Base-by-base conservation (phyloP, 1,284 basidiomycete species). In the Agroathelia rolfsii region DNA sequence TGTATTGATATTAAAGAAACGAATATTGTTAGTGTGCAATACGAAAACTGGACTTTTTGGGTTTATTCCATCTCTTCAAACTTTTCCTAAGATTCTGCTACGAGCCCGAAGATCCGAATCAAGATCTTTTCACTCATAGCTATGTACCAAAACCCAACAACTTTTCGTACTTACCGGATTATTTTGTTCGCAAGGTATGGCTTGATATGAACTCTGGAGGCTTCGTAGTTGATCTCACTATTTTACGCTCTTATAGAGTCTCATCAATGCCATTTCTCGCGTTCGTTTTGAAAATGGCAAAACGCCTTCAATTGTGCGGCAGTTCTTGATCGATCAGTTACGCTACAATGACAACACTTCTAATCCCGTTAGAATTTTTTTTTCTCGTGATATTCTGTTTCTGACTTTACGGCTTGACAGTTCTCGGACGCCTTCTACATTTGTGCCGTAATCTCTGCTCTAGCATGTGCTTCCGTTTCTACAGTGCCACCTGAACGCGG, bases 1-100 rank as follows among this genome's bases (percentile, higher is more conserved):
- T 12, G 17, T 37, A 30, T 32, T 19, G 28, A n/a, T n/a, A n/a
- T 28, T 25, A 40, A 26, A 33, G 12, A 37, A 35, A 18, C 22
- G 10, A 12, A 10, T 11, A 10, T 17, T 28, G 28, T 13, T 55
- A 90, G 79, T 92, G 86, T 50, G 87, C 85, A n/a, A 72, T 81
- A 35, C 77, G 73, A 37, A 66, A 69, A 38, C 63, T 90, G 20
- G 81, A 90, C 38, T 88, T 84, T 51, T 64, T 98, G 34, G 95
- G 95, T 3, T 68, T 96, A 10, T 98, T 97, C 59, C 89, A 95
- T 50, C 71, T 98, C 17, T 83, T 96, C 64, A 97, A 96, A 61
- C 72, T 98, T 18, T 96, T 95, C 60, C 67, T 87, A n/a, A 74
- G 83, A 28, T 92, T 85, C 54, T 97, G 93, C 52, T 88, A 93